A percentile compares a stretch with the other conserved stretches of the same genome.
phyloP scores from a whole-genome alignment of 2,329 filamentous ascomycete species.

The Calonectria pseudoturangicola region DNA sequence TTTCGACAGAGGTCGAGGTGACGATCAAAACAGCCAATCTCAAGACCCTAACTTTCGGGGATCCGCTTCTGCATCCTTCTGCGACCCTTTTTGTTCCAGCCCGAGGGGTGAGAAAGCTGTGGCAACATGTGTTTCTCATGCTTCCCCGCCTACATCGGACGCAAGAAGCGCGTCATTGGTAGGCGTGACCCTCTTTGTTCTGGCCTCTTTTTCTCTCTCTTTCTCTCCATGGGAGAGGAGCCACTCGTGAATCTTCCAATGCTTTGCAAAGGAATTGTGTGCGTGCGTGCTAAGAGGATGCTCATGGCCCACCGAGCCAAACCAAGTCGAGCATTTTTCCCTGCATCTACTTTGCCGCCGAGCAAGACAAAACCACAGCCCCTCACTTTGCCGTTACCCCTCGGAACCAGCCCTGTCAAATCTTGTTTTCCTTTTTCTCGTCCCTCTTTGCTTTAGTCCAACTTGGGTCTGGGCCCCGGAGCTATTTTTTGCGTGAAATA shows the following conservation, averaged over 20 bases:
- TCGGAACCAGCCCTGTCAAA: slow-evolving; percentile 13
- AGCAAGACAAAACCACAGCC: not conserved
- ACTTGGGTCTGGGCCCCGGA: slow-evolving; percentile 30
- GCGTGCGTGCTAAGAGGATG: slow-evolving; percentile 13
- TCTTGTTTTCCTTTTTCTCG: slow-evolving; percentile 21
- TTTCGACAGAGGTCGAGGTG: slow-evolving; percentile 20
- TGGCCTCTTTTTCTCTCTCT: slow-evolving; percentile 9
- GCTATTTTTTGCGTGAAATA: slow-evolving; percentile 36
- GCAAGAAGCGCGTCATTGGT: slow-evolving; percentile 20
- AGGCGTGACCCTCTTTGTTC: slow-evolving; percentile 15
- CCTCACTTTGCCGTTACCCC: slow-evolving; percentile 22
- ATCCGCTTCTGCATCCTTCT: slow-evolving; percentile 26
- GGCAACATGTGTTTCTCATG: slow-evolving; percentile 11
- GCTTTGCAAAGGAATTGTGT: slow-evolving; percentile 1
- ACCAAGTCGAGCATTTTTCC: slow-evolving; percentile 6
- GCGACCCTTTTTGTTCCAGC: slow-evolving; percentile 11
- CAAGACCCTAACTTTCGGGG: not conserved
- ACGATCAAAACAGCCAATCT: slow-evolving; percentile 19
- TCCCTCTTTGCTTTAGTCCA: slow-evolving; percentile 18
- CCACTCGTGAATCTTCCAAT: slow-evolving; percentile 7
- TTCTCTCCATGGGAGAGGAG: not conserved
- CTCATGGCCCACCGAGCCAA: slow-evolving; percentile 25
- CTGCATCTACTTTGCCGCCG: slow-evolving; percentile 7
- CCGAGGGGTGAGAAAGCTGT: slow-evolving; percentile 7
- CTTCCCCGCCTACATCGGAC: slow-evolving; percentile 37